Evolutionary conservation across 2,329 filamentous ascomycete species (phyloP), one percentile per base, ranked within the genome.

Genomic region (Talaromyces sp.): DNA sequence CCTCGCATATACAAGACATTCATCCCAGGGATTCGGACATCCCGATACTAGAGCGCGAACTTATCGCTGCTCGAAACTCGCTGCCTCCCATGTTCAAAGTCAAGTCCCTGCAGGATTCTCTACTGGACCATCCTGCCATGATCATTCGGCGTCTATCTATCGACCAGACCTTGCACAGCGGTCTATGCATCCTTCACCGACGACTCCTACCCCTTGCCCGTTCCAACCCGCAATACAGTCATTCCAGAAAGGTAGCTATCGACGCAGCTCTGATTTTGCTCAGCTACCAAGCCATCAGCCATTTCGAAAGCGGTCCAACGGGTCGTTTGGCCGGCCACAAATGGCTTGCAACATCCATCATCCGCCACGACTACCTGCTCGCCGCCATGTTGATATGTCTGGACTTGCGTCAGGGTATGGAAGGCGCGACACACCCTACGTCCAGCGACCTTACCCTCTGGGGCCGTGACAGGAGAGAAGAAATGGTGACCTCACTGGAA

Each of bases 221-320:
- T 62, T 85, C 89, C 65, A 92, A 92, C 70, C 81, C 89, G 3
- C 85, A 91, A 13, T 96, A 93, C 73, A 85, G 87, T 14, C 90
- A 93, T 73, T 95, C 91, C 2, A 85, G 92, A 19, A 86, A 88
- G 47, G 88, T 87, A 16, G 92, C 90, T 66, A 88, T 97, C 41
- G 91, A 96, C 70, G 90, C 92, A 2, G 90, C 91, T 0, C 83
- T 96, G 81, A 87, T 88, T 69, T 88, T 93, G 60, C 82, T 97
- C 37, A 83, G 84, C 35, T 91, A 94, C 69, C 86, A 96, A 72
- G 84, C 85, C 35, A 89, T 88, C 7, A 82, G 96, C 11, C 84
- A 93, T 72, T 82, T 84, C 31, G 91, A 95, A 74, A 89, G 88
- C 3, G 87, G 89, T 70, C 84, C 87, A 2, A 85, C 85, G 48